Evolutionary conservation across 306 rosid species (phyloP).

Genomic region (Myrica gale): DNA sequence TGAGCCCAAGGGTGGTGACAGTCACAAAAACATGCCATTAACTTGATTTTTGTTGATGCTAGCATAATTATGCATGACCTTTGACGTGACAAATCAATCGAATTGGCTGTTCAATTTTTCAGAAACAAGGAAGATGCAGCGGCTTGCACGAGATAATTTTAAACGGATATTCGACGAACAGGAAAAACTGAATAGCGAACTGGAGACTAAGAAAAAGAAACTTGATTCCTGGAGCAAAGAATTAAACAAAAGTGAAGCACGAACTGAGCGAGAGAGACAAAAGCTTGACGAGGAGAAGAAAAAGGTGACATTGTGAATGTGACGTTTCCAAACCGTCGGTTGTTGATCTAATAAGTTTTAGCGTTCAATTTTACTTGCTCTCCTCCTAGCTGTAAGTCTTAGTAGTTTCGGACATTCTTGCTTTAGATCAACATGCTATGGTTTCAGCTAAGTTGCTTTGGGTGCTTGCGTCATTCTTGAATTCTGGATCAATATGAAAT

Average conservation of each 20-base stretch:
- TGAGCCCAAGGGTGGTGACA: neutral
- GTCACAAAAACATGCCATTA: neutral
- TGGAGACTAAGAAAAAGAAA: conserved; percentile 70
- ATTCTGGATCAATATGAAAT: neutral
- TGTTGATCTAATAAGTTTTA: conserved; percentile 1
- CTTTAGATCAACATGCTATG: conserved; percentile 4
- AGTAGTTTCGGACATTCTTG: neutral
- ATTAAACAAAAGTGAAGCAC: conserved; percentile 77
- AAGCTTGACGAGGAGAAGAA: conserved; percentile 82
- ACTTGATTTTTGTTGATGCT: neutral
- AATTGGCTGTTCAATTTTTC: conserved; percentile 14
- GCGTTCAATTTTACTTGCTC: conserved; percentile 8
- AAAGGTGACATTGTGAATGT: conserved; percentile 49
- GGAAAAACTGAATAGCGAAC: conserved; percentile 66
- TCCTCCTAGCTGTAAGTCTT: neutral
- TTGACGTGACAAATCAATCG: neutral
- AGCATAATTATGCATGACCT: neutral
- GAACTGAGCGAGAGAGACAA: conserved; percentile 82
- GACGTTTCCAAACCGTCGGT: neutral
- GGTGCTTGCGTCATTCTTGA: neutral
- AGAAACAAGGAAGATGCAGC: conserved; percentile 84
- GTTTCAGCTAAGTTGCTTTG: neutral
- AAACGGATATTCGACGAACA: conserved; percentile 72
- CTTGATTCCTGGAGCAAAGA: conserved; percentile 87
- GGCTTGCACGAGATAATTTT: conserved; percentile 60